Conservation (phyloP, 2,329 filamentous ascomycete genomes). For the Cercospora zeina region DNA sequence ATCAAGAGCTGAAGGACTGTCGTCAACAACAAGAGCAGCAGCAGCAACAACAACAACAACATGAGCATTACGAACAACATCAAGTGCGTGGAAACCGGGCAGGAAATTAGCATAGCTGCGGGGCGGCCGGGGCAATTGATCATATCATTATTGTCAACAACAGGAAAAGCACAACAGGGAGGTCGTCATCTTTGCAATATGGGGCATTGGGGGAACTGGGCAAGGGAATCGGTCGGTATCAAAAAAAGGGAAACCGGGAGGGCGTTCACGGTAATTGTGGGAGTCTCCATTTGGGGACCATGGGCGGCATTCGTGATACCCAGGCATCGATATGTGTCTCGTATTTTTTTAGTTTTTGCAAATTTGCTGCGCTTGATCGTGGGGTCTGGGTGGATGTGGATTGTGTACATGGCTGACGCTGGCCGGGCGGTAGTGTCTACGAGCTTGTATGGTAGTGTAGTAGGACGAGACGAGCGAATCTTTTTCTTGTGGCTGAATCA, state of each 20-base stretch:
- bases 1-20: constrained; percentile 19
- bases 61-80: neutral
- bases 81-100: neutral
- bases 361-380: constrained; percentile 1
- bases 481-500: neutral
- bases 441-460: neutral
- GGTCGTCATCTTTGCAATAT: constrained; percentile 13
- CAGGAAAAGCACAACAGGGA: constrained; percentile 17
- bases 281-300: constrained; percentile 6
- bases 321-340: constrained; percentile 20
- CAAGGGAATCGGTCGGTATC: neutral
- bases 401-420: neutral
- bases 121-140: constrained; percentile 1
- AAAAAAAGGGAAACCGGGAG: constrained; percentile 3
- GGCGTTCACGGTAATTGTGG: constrained; percentile 2
- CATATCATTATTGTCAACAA: constrained; percentile 16
- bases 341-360: constrained; percentile 7
- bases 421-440: neutral
- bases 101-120: constrained; percentile 10
- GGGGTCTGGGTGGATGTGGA: neutral
- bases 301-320: constrained; percentile 37
- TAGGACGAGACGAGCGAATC: neutral
- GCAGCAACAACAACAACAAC: constrained; percentile 7
- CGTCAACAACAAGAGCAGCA: constrained; percentile 6
- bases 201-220: neutral